These are phyloP conservation scores for Macrophomina phaseolina DNA, from an alignment of 2,329 filamentous ascomycete species.

Conservation along the genomic window DNA sequence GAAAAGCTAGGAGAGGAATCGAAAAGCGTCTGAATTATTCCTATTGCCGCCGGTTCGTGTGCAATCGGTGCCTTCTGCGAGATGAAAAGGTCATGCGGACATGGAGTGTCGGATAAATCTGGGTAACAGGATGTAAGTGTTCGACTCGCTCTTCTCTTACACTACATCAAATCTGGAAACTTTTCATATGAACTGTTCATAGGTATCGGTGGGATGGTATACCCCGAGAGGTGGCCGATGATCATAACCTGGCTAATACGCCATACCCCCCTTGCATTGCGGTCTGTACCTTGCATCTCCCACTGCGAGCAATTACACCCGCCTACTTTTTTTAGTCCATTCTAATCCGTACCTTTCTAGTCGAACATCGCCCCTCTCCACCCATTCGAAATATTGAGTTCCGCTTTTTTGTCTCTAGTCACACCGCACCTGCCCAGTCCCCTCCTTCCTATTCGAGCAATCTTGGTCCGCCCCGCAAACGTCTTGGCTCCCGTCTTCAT, in stretches of 20 bases:
- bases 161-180: too few species aligned
- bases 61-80: too few species aligned
- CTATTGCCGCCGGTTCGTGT: too few species aligned
- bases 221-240: neutral
- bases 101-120: too few species aligned
- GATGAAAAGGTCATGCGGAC: too few species aligned
- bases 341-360: neutral
- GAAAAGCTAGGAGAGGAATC: too few species aligned
- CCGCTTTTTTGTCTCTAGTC: neutral
- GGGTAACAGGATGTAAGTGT: too few species aligned
- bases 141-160: too few species aligned
- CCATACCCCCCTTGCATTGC: neutral
- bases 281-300: neutral
- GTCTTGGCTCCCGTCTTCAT: constrained; percentile 1
- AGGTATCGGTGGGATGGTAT: neutral
- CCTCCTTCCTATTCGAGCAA: constrained; percentile 11
- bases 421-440: neutral
- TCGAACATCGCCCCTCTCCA: neutral
- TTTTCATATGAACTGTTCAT: neutral
- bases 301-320: neutral
- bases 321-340: neutral
- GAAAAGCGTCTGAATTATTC: too few species aligned
- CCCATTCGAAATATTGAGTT: too few species aligned
- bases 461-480: constrained; percentile 18
- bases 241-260: neutral